Evolutionary conservation across 2,329 filamentous ascomycete species (phyloP).

Genomic region (Botrytis aclada): DNA sequence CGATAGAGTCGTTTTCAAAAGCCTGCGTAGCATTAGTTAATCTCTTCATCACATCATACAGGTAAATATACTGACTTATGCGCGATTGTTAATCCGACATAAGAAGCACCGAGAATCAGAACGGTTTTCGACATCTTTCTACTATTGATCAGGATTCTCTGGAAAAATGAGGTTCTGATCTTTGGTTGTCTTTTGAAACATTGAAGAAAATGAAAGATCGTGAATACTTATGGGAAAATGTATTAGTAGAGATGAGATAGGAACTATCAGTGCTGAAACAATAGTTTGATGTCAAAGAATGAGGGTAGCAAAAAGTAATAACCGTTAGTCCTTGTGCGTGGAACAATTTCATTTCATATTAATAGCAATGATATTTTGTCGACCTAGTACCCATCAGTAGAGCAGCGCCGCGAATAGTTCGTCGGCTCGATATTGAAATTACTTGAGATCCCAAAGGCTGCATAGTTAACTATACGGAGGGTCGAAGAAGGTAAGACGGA

Average conservation of each 20-base stretch:
- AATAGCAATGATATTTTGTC: background rate
- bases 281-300: constrained; percentile 11
- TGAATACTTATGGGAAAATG: background rate
- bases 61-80: constrained; percentile 42
- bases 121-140: constrained; percentile 39
- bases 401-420: background rate
- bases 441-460: background rate
- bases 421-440: background rate
- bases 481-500: background rate
- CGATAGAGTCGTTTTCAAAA: constrained; percentile 45
- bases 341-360: background rate
- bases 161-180: background rate
- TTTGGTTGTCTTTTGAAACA: background rate
- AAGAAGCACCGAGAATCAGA: constrained; percentile 54
- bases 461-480: background rate
- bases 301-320: constrained; percentile 6
- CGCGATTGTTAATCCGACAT: constrained; percentile 49
- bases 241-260: background rate
- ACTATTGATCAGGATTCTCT: background rate
- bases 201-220: background rate
- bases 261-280: constrained; percentile 13
- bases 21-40: constrained; percentile 24
- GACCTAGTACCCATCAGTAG: background rate
- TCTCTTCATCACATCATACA: background rate
- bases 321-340: background rate